Percentiles rank a stretch among this genome's conserved stretches.
Conservation (phyloP, 352 stramenopile genomes). For the Pythium pyrilobum region DNA sequence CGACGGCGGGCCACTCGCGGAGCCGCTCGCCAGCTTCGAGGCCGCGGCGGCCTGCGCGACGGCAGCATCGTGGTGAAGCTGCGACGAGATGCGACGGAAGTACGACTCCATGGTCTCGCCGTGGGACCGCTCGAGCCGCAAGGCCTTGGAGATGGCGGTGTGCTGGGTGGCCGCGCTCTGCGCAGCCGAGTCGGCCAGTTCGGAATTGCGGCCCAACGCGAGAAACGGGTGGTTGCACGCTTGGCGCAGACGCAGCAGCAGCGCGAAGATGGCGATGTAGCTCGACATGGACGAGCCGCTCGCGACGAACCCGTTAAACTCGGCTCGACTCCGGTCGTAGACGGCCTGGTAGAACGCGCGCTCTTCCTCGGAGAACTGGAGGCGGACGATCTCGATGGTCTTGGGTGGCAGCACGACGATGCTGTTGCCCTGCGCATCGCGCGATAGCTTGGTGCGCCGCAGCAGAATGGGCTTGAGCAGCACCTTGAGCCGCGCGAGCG, state of each 20-base stretch:
- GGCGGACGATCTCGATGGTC: constrained; percentile 51
- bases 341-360: constrained; percentile 84
- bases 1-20: background rate
- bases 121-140: constrained; percentile 38
- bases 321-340: constrained; percentile 74
- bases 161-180: background rate
- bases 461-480: constrained; percentile 74
- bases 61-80: constrained; percentile 47
- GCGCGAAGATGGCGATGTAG: constrained; percentile 87
- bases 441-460: constrained; percentile 80
- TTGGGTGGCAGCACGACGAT: constrained; percentile 75
- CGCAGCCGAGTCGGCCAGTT: constrained; percentile 26
- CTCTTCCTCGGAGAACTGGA: constrained; percentile 74
- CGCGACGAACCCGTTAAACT: constrained; percentile 87
- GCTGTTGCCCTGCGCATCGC: constrained; percentile 48
- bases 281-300: constrained; percentile 66
- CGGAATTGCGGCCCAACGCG: constrained; percentile 59
- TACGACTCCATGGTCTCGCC: constrained; percentile 55
- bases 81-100: constrained; percentile 49
- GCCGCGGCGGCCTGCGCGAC: constrained; percentile 4
- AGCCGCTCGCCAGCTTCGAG: background rate
- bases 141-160: constrained; percentile 5
- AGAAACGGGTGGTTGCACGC: constrained; percentile 89
- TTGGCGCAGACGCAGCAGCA: constrained; percentile 84
- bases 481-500: constrained; percentile 57